Evolutionary conservation across 2,329 filamentous ascomycete genomes (phyloP).

Genomic region (Claviceps paspali): DNA sequence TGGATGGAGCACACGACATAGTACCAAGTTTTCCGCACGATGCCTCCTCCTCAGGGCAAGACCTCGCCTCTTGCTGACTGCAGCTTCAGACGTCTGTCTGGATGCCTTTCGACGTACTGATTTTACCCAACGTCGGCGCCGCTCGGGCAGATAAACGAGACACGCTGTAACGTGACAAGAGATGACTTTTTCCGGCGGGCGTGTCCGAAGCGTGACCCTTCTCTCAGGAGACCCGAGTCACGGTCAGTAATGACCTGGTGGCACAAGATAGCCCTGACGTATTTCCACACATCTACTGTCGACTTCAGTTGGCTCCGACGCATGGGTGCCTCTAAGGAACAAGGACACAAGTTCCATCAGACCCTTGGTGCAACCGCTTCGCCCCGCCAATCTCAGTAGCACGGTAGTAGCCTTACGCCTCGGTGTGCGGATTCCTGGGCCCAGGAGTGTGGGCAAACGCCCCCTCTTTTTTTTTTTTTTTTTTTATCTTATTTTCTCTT

Average conservation of each 20-base stretch:
- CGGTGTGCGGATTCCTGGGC: background rate
- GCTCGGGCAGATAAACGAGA: background rate
- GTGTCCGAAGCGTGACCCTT: too few relatives aligned
- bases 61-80: too few relatives aligned
- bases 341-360: background rate
- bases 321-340: too few relatives aligned
- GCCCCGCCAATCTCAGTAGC: background rate
- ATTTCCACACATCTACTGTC: too few relatives aligned
- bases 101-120: background rate
- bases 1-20: background rate
- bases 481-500: too few relatives aligned
- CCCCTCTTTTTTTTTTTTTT: too few relatives aligned
- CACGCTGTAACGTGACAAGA: background rate
- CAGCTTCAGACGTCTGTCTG: too few relatives aligned
- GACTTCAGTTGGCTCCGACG: too few relatives aligned
- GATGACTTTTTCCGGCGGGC: background rate
- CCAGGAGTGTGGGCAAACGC: background rate
- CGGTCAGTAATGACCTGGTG: too few relatives aligned
- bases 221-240: too few relatives aligned
- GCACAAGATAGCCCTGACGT: too few relatives aligned
- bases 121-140: background rate
- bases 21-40: background rate
- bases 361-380: conserved; percentile 2
- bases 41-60: too few relatives aligned
- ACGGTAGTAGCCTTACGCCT: conserved; percentile 1